Evolutionary conservation across 169 alveolate species (phyloP), one percentile per base, ranked within the genome.

Genomic region (Theileria parva): DNA sequence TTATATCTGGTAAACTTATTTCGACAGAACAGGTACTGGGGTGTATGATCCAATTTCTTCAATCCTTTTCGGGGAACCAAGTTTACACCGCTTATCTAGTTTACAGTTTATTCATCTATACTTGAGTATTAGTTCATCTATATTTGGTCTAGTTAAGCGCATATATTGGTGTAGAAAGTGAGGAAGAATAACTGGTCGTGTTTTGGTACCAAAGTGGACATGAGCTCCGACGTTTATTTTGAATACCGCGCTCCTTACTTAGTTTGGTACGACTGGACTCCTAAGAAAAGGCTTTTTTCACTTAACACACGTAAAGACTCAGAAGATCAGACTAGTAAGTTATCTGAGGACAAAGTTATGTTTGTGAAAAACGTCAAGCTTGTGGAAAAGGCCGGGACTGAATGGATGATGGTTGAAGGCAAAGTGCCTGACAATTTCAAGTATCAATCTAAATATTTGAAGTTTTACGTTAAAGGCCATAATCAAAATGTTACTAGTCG

Each of bases 231-330:
- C 60, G 76, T 71, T n/a, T 68, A 39, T 51, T 83, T 75, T 64
- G 89, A 83, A 57, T 83, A 21, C 81, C 27, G 75, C 57, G 64
- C 86, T 27, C 89, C 89, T 15, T 83, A 83, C 32, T 67, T 83
- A 25, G 37, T 83, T 25, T 27, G 60, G 80, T 4, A 51, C 50
- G 34, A 72, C 60, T 72, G 79, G 79, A 15, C 32, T 59, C 70
- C 70, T 1, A 72, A 25, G 7, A 19, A 57, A 17, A 72, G 59
- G 9, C 27, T 25, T 12, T 39, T 39, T 27, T 53, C 76, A 15
- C 15, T 72, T 8, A 1, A 53, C 32, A 72, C 21, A 57, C 11
- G 28, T 3, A 32, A 17, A 13, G 23, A 25, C 6, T 32, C 32
- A 4, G 57, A 48, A 11, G 70, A 68, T 5, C 50, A 71, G 34